Base-by-base conservation (phyloP, 2,329 filamentous ascomycete species). In the Teratosphaeria zuluensis region DNA sequence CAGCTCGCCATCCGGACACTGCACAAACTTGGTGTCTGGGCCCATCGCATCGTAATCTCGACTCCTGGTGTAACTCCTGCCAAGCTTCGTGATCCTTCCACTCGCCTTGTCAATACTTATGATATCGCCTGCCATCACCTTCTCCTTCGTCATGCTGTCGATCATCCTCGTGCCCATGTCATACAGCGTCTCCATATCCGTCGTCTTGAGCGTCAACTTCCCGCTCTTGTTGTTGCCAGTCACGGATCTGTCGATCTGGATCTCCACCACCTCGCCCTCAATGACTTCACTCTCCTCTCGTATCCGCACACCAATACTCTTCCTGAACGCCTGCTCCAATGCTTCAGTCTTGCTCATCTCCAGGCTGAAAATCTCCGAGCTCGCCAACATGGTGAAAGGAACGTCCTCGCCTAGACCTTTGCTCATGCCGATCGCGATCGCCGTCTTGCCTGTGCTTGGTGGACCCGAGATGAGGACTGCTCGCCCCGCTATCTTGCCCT, bases 131-230 rank as follows among this genome's bases (percentile, higher is more conserved):
- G 94, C 94, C 87, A 97, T 96, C 64, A 99, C 90, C 69, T 95
- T 92, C 79, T 99, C 94, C 77, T 97, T 97, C 66, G 92, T 96
- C 91, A 99, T 96, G 64, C 91, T 91, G 72, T 99, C 94, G 66
- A 99, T 99, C 94, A 99, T 97, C 78, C 97, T 97, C 66, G 89
- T 92, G 64, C 94, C 94, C 92, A 99, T 96, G 70, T 99, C 94
- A 78, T 97, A 99, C 65, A 99, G 89, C 12, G 94, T 96, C 77
- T 99, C 94, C 94, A 99, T 99, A 74, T 99, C 94, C 59, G 92
- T 97, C 11, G 94, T 99, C 79, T 99, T 99, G 79, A 99, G 96
- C 21, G 94, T 99, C 64, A 99, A 86, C 77, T 99, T 99, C 70
- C 94, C 94, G 80, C 96, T 92, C 81, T 97, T 99, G 70, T 94